Conservation (phyloP, 2,329 filamentous ascomycete genomes). For the Calcarisporium arbuscula region DNA sequence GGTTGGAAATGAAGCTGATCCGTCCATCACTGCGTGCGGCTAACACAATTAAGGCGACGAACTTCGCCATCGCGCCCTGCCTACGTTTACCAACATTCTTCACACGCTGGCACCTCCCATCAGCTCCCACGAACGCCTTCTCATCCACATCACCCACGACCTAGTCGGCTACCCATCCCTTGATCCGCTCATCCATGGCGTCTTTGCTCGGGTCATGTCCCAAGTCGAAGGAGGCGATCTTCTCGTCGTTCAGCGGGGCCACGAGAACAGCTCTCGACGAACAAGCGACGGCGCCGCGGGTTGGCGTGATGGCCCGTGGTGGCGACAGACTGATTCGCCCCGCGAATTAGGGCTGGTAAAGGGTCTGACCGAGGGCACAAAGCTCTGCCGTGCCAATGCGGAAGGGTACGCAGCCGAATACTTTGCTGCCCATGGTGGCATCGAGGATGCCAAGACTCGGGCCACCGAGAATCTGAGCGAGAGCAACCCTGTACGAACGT, state of each 20-base stretch:
- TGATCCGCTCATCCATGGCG: constrained; percentile 83
- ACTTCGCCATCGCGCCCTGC: constrained; percentile 76
- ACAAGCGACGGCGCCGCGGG: constrained; percentile 55
- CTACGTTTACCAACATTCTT: constrained; percentile 90
- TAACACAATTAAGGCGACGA: constrained; percentile 63
- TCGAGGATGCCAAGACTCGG: constrained; percentile 72
- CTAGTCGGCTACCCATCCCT: constrained; percentile 90
- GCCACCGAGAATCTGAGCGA: constrained; percentile 76
- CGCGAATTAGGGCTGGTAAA: constrained; percentile 75
- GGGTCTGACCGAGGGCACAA: constrained; percentile 79
- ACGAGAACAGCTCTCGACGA: constrained; percentile 68
- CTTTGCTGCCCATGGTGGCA: constrained; percentile 69
- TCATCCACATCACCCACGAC: constrained; percentile 97
- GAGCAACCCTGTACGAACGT: constrained; percentile 82
- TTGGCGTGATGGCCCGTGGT: constrained; percentile 97
- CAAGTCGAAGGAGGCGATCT: constrained; percentile 97
- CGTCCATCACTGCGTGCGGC: not conserved
- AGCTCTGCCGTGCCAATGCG: constrained; percentile 82
- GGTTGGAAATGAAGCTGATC: constrained; percentile 9
- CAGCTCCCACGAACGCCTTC: constrained; percentile 89
- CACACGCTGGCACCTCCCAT: constrained; percentile 95
- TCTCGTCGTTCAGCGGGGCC: constrained; percentile 86
- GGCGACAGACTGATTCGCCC: constrained; percentile 64
- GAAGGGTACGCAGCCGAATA: constrained; percentile 84
- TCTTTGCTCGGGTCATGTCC: constrained; percentile 95